Percentiles rank a stretch among this genome's conserved stretches.
These are phyloP conservation scores for Anthracocystis setariae DNA, from an alignment of 1,284 basidiomycete species.

Conservation along the genomic window DNA sequence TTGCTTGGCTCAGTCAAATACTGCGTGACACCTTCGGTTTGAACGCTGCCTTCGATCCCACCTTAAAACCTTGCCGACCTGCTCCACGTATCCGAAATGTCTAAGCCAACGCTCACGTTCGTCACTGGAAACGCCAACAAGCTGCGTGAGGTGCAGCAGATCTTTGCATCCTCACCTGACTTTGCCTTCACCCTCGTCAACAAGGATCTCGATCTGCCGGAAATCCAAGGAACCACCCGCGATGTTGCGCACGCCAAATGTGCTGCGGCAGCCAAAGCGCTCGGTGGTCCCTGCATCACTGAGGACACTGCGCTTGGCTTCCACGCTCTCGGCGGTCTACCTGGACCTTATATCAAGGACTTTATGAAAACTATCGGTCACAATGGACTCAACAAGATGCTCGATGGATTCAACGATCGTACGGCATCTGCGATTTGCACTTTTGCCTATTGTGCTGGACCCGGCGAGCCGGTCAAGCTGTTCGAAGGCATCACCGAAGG, in stretches of 20 bases:
- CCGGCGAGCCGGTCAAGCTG: slow-evolving; percentile 68
- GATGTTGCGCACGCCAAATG: slow-evolving; percentile 92
- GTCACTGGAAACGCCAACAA: slow-evolving; percentile 96
- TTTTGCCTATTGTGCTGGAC: slow-evolving; percentile 81
- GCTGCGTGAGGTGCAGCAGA: slow-evolving; percentile 84
- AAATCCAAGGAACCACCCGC: slow-evolving; percentile 90
- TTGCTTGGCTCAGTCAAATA: slow-evolving; percentile 27
- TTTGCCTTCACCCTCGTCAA: slow-evolving; percentile 35
- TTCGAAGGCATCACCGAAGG: slow-evolving; percentile 93
- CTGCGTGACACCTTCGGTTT: slow-evolving; percentile 4
- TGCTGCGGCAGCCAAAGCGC: slow-evolving; percentile 75
- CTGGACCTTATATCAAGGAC: slow-evolving; percentile 96
- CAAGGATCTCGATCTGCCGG: slow-evolving; percentile 76
- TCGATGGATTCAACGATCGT: slow-evolving; percentile 83
- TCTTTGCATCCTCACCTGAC: slow-evolving; percentile 67
- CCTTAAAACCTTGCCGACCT: neutral
- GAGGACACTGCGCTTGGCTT: slow-evolving; percentile 96
- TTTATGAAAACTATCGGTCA: slow-evolving; percentile 54
- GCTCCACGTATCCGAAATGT: slow-evolving; percentile 8
- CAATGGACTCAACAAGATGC: slow-evolving; percentile 82
- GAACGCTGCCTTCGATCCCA: slow-evolving; percentile 1
- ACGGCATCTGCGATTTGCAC: slow-evolving; percentile 91
- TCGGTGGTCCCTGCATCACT: slow-evolving; percentile 88
- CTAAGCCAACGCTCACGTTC: slow-evolving; percentile 71
- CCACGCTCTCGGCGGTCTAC: slow-evolving; percentile 85